A percentile compares a stretch with the other conserved stretches of the same genome.
These are phyloP conservation scores for Alopecurus myosuroides DNA, from an alignment of 176 grass and related monocot species.

Conservation along the genomic window DNA sequence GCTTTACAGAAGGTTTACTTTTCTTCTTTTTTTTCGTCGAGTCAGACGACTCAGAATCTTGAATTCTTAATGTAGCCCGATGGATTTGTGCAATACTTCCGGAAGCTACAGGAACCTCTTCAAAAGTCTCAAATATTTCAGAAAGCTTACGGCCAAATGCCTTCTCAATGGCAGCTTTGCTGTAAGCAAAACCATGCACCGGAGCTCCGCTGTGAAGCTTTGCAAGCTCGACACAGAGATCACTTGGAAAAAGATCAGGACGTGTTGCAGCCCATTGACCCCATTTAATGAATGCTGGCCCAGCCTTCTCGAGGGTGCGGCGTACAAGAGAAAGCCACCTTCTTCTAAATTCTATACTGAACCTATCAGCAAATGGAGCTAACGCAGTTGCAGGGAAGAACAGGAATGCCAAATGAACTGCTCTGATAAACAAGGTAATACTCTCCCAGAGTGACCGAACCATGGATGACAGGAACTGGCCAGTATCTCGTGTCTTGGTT, in stretches of 20 bases:
- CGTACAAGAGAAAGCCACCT: conserved; percentile 73
- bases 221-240: conserved; percentile 86
- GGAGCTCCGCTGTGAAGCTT: conserved; percentile 91
- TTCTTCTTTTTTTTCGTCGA: neutral
- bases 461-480: conserved; percentile 52
- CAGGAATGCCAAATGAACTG: conserved; percentile 56
- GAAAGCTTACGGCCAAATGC: conserved; percentile 71
- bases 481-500: conserved; percentile 50
- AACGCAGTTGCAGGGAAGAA: conserved; percentile 72
- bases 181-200: conserved; percentile 74
- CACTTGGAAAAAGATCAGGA: conserved; percentile 91
- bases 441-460: conserved; percentile 59
- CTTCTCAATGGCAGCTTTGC: conserved; percentile 69
- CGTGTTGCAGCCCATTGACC: conserved; percentile 98
- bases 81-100: conserved; percentile 97
- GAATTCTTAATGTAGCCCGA: conserved; percentile 66
- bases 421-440: conserved; percentile 59
- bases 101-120: conserved; percentile 90
- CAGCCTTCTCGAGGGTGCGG: conserved; percentile 71
- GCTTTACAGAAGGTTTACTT: conserved; percentile 42
- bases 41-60: neutral
- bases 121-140: conserved; percentile 90
- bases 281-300: conserved; percentile 98
- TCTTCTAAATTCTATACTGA: conserved; percentile 63
- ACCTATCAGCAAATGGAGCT: conserved; percentile 68